Evolutionary conservation across 2,329 filamentous ascomycete genomes (phyloP).

Genomic region (Pseudocercospora vitis): DNA sequence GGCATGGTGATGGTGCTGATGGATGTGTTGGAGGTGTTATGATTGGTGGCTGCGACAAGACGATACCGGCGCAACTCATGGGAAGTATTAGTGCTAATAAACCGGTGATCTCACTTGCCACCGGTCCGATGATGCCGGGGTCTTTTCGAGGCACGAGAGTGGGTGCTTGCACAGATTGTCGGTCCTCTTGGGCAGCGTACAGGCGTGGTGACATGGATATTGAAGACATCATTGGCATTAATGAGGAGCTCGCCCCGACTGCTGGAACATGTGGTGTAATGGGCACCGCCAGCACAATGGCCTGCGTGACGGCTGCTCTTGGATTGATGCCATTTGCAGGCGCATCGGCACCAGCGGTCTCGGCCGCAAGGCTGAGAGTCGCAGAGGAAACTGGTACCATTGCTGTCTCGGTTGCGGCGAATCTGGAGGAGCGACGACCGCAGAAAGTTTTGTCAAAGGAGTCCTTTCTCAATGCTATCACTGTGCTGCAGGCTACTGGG

Average conservation of each 20-base stretch:
- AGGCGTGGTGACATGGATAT: slow-evolving; percentile 66
- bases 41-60: slow-evolving; percentile 69
- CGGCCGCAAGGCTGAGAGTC: slow-evolving; percentile 52
- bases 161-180: slow-evolving; percentile 72
- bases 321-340: slow-evolving; percentile 56
- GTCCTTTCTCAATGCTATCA: slow-evolving; percentile 52
- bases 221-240: slow-evolving; percentile 69
- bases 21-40: slow-evolving; percentile 16
- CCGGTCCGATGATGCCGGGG: slow-evolving; percentile 74
- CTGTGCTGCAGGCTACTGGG: slow-evolving; percentile 47
- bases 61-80: slow-evolving; percentile 72
- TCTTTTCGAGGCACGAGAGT: slow-evolving; percentile 64
- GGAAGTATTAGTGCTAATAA: slow-evolving; percentile 74
- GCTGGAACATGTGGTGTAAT: slow-evolving; percentile 59
- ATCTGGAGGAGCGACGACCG: slow-evolving; percentile 41
- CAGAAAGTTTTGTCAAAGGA: slow-evolving; percentile 49
- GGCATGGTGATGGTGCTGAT: neutral
- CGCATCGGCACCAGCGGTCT: slow-evolving; percentile 56
- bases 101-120: slow-evolving; percentile 66
- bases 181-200: slow-evolving; percentile 71
- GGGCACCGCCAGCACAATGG: slow-evolving; percentile 60
- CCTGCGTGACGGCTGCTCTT: slow-evolving; percentile 53
- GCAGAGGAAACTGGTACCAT: slow-evolving; percentile 55
- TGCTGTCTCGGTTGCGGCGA: slow-evolving; percentile 47
- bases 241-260: slow-evolving; percentile 71